Base-by-base conservation (phyloP, 23 red algal species). In the Gracilariopsis chorda region DNA sequence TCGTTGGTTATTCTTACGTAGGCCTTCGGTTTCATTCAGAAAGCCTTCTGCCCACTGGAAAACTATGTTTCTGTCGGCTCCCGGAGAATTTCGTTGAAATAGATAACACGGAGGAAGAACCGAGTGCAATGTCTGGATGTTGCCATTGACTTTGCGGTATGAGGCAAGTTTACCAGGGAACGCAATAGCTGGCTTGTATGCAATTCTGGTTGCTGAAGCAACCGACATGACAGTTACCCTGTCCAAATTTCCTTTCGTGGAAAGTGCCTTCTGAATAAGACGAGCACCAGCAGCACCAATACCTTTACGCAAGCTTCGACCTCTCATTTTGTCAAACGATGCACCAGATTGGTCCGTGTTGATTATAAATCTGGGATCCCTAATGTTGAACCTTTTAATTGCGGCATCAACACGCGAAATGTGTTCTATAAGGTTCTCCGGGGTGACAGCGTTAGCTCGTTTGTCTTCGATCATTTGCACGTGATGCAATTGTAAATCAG, bases 291-390 rank as follows among this genome's bases (percentile, higher is more conserved):
- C 29, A 57, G 49, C 9, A 36, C 79, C 79, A 34, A 84, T 49
- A 4, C 79, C 79, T 9, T 67, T 62, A 60, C 79, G 79, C 13
- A 84, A 28, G 40, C 79, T 84, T n/a, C n/a, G n/a, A n/a, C 55
- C 52, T 37, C 23, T 51, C 79, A 84, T 84, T 5, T 62, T 47
- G 5, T 64, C 7, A 49, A 84, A 84, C 5, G 52, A 42, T 32
- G 51, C 30, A 10, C 79, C 79, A 37, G 79, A 55, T 28, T 84
- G 42, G 40, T 84, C 79, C 7, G 51, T 44, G 27, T 84, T 63
- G 32, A 84, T 63, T 29, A 67, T 39, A 41, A 62, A 28, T 21
- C 51, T 39, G 7, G 79, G 21, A 37, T 84, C 79, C 19, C 47
- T 5, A 57, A 84, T 84, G 33, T 48, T 48, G 32, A 14, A 84